Evolutionary conservation across 805 yeast species (phyloP).

Genomic region (Limtongia smithiae): DNA sequence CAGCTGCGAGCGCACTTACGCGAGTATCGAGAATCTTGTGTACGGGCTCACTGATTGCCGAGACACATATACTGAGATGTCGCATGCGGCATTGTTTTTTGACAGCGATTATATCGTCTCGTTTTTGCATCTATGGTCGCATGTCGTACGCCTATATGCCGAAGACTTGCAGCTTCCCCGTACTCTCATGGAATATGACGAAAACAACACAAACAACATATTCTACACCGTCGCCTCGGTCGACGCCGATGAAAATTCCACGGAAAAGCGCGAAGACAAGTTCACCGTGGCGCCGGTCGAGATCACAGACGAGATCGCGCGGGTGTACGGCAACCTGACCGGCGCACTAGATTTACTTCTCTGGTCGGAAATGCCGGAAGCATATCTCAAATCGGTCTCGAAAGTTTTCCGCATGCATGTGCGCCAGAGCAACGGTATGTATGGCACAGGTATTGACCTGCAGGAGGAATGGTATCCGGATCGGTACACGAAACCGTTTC

Average conservation of each 20-base stretch:
- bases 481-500: conserved; percentile 28
- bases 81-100: conserved; percentile 4
- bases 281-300: conserved; percentile 16
- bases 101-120: conserved; percentile 6
- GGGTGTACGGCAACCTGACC: conserved; percentile 6
- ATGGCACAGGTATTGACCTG: conserved; percentile 29
- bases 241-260: not conserved
- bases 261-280: conserved; percentile 6
- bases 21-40: conserved; percentile 20
- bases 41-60: conserved; percentile 1
- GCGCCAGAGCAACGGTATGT: conserved; percentile 15
- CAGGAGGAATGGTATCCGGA: conserved; percentile 33
- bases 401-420: conserved; percentile 21
- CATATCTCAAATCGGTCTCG: conserved; percentile 20
- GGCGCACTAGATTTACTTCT: conserved; percentile 27
- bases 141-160: conserved; percentile 1
- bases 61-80: conserved; percentile 1
- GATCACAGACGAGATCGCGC: conserved; percentile 15
- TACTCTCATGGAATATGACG: not conserved
- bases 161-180: conserved; percentile 1
- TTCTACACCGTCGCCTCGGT: too few species aligned
- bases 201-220: not conserved
- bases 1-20: conserved; percentile 31
- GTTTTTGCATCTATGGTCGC: conserved; percentile 11
- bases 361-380: conserved; percentile 25